A percentile compares a stretch with the other conserved stretches of the same genome.
phyloP scores from a whole-genome alignment of 2,329 filamentous ascomycete species.

The Ceratocystis cubensis region DNA sequence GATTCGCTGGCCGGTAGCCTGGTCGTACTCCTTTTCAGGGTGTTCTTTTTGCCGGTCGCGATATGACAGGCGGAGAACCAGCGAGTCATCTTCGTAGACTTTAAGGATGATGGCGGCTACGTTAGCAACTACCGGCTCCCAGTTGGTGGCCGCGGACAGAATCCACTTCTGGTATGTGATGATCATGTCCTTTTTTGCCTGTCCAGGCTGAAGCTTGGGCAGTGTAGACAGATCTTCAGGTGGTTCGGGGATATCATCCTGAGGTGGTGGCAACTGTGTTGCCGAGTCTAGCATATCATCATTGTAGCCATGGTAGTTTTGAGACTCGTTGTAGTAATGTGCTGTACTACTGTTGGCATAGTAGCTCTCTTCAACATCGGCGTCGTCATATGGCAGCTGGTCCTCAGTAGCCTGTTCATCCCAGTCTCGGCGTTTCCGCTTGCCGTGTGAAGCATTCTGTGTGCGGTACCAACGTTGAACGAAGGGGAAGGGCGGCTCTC shows the following conservation, averaged over 20 bases:
- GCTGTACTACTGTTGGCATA: background rate
- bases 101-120: slow-evolving; percentile 56
- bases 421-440: slow-evolving; percentile 35
- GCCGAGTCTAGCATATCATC: background rate
- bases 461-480: slow-evolving; percentile 67
- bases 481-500: slow-evolving; percentile 78
- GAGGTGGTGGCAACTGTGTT: background rate
- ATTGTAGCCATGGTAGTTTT: background rate
- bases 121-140: slow-evolving; percentile 51
- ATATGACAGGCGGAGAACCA: slow-evolving; percentile 55
- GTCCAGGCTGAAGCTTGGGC: slow-evolving; percentile 35
- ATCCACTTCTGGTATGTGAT: slow-evolving; percentile 56
- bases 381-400: slow-evolving; percentile 19
- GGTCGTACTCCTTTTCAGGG: slow-evolving; percentile 49
- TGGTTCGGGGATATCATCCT: slow-evolving; percentile 49
- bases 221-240: slow-evolving; percentile 46
- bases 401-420: slow-evolving; percentile 32
- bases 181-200: slow-evolving; percentile 46
- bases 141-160: slow-evolving; percentile 48
- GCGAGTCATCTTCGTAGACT: slow-evolving; percentile 36
- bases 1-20: slow-evolving; percentile 54
- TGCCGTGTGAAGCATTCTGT: slow-evolving; percentile 48
- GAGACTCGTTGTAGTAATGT: slow-evolving; percentile 27
- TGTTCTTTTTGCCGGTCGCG: slow-evolving; percentile 49
- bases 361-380: slow-evolving; percentile 12